Evolutionary conservation across 2,329 filamentous ascomycete genomes (phyloP), one percentile per base, ranked within the genome.

Genomic region (Colletotrichum scovillei): DNA sequence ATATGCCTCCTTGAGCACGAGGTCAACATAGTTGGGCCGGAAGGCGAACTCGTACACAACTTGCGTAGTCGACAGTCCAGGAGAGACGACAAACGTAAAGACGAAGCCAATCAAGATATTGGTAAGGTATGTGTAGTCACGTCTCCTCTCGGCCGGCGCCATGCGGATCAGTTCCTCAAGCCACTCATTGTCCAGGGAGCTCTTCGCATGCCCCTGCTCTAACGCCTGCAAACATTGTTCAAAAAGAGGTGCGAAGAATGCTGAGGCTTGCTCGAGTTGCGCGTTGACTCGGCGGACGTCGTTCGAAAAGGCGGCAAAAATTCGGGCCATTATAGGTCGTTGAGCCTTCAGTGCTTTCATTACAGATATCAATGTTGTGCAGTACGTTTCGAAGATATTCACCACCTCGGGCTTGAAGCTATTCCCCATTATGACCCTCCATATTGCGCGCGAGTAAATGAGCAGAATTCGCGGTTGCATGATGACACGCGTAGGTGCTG

Each of bases 41-140:
- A 73, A 73, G 6, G 67, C 70, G 22, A 73, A 73, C 59, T 73
- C 70, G 26, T 73, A 73, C 14, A 73, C 70, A 58, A 73, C 28
- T 16, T 73, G 70, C n/a, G 66, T 73, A 5, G 70, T 73, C 28
- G 70, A 70, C 1, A 60, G 70, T 1, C 66, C 66, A 1, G 70
- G 66, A 3, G 70, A 73, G 35, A 73, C 65, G 1, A 73, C 66
- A 26, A 73, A 69, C 2, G 70, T 73, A 22, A 73, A 73, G 19
- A 66, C 66, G 9, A 73, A 73, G 3, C 70, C 70, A 7, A 70
- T 73, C n/a, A 73, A 30, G 32, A 70, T 22, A n/a, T 73, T 73
- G 24, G 66, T 73, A 26, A 73, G 70, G 9, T 59, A 73, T n/a
- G 64, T 70, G 59, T 35, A 70, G 46, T 73, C 66, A 9, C 46